Conservation (phyloP, 371 early-diverging fungal species). For the Mortierella sp. region DNA sequence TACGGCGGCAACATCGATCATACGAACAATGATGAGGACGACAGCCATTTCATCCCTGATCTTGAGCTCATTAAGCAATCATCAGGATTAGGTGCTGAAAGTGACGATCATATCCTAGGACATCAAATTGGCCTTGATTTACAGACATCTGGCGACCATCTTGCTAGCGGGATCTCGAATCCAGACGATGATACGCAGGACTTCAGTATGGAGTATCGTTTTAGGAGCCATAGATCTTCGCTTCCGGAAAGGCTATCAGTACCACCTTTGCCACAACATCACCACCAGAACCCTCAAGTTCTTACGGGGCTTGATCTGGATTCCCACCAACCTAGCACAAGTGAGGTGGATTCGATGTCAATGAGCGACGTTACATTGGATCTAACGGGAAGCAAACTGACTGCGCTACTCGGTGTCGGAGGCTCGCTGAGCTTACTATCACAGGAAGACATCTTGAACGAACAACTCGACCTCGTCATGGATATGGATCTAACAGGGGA, state of each 20-base stretch:
- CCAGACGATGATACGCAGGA: slow-evolving; percentile 26
- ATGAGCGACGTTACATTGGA: background rate
- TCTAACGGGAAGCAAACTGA: background rate
- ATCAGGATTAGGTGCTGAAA: slow-evolving; percentile 19
- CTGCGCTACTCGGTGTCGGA: background rate
- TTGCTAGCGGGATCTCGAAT: background rate
- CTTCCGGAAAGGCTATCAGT: slow-evolving; percentile 13
- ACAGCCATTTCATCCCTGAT: slow-evolving; percentile 23
- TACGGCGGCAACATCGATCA: slow-evolving; percentile 20
- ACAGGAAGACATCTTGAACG: slow-evolving; percentile 2
- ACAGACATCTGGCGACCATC: background rate
- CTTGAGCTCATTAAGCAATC: slow-evolving; percentile 26
- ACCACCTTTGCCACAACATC: background rate
- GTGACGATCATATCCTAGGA: slow-evolving; percentile 21
- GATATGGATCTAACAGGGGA: background rate
- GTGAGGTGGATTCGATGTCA: background rate
- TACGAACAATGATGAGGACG: slow-evolving; percentile 37
- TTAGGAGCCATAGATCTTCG: slow-evolving; percentile 33
- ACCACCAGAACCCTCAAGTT: slow-evolving; percentile 3
- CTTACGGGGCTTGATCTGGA: background rate
- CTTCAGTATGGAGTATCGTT: slow-evolving; percentile 25
- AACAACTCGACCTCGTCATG: background rate
- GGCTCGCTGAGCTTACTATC: background rate
- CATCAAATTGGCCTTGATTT: slow-evolving; percentile 16
- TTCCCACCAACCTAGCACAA: slow-evolving; percentile 3